Evolutionary conservation across 257 asterid species (phyloP).

Genomic region (Prunella vulgaris): DNA sequence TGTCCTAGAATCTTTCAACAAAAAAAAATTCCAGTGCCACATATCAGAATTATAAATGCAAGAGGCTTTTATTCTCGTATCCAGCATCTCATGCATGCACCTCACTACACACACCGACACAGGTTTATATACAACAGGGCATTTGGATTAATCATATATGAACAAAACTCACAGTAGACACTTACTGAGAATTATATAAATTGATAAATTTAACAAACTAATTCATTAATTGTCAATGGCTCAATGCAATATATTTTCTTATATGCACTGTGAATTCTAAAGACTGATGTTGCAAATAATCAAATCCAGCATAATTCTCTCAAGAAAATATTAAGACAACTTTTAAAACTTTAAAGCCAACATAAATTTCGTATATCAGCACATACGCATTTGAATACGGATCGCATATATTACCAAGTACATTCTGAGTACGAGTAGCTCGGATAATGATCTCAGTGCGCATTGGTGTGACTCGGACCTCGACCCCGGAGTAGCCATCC

Average conservation of each 20-base stretch:
- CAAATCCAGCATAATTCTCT: not conserved
- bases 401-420: slow-evolving; percentile 33
- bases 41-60: not conserved
- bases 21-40: not conserved
- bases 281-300: not conserved
- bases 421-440: slow-evolving; percentile 61
- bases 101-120: not conserved
- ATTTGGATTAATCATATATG: not conserved
- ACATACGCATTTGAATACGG: not conserved
- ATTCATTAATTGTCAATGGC: not conserved
- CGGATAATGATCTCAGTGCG: slow-evolving; percentile 58
- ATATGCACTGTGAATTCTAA: not conserved
- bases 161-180: not conserved
- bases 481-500: slow-evolving; percentile 64
- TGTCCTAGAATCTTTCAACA: not conserved
- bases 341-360: not conserved
- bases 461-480: slow-evolving; percentile 62
- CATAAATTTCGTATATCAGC: not conserved
- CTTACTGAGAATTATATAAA: not conserved
- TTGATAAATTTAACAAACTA: not conserved
- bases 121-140: not conserved
- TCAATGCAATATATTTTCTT: not conserved
- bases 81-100: not conserved
- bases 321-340: not conserved
- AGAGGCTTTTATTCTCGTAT: not conserved